These are phyloP conservation scores for Quercus cerris DNA, from an alignment of 306 rosid species.

Conservation along the genomic window DNA sequence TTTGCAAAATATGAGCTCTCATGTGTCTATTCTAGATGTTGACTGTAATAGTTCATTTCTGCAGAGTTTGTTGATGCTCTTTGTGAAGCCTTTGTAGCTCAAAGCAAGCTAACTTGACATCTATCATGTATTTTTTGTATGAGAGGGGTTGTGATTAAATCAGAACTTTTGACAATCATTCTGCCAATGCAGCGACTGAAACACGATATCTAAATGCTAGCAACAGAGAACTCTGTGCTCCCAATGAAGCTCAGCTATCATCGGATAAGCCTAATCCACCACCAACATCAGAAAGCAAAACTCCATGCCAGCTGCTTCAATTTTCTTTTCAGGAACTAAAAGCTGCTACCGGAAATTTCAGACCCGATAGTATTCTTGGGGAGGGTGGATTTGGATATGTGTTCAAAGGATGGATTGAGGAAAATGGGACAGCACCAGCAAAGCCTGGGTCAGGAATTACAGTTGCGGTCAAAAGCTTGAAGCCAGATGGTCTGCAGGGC, in stretches of 20 bases:
- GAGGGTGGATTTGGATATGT: slow-evolving; percentile 97
- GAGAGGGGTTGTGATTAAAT: slow-evolving; percentile 11
- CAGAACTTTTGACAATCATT: slow-evolving; percentile 24
- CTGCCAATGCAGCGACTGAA: slow-evolving; percentile 74
- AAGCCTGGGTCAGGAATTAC: slow-evolving; percentile 93
- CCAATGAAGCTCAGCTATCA: slow-evolving; percentile 66
- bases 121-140: not conserved
- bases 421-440: slow-evolving; percentile 93
- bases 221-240: slow-evolving; percentile 77
- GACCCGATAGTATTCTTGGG: slow-evolving; percentile 98
- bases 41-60: not conserved
- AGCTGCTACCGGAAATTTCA: slow-evolving; percentile 93
- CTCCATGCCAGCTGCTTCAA: slow-evolving; percentile 63
- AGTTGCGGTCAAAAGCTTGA: slow-evolving; percentile 92
- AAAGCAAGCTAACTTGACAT: slow-evolving; percentile 14
- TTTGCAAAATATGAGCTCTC: not conserved
- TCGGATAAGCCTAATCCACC: slow-evolving; percentile 64
- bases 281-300: slow-evolving; percentile 50
- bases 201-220: slow-evolving; percentile 89
- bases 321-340: slow-evolving; percentile 87
- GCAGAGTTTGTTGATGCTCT: not conserved
- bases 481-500: slow-evolving; percentile 96
- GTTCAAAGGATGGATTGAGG: slow-evolving; percentile 98
- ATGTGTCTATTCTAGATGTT: not conserved
- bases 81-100: not conserved